These are phyloP conservation scores for Arabidopsis suecica DNA, from an alignment of 345 rosid genomes.

Conservation along the genomic window DNA sequence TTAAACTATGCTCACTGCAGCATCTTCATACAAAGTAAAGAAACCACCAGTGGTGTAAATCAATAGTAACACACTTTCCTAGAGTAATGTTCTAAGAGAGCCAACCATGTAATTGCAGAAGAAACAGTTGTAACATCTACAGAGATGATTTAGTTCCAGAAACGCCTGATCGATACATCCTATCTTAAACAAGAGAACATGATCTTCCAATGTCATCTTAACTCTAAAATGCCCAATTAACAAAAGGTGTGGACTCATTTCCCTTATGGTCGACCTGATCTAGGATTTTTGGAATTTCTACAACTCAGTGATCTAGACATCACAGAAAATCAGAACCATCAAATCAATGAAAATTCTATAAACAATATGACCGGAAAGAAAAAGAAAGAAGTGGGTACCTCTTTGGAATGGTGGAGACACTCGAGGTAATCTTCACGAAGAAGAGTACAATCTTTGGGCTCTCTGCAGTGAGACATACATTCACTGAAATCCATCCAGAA, in stretches of 20 bases:
- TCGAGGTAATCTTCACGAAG: slow-evolving; percentile 96
- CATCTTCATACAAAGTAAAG: slow-evolving; percentile 17
- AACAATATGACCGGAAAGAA: too few species aligned
- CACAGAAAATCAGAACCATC: too few species aligned
- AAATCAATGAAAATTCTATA: too few species aligned
- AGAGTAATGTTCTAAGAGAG: neutral
- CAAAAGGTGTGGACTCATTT: neutral
- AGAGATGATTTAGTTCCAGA: slow-evolving; percentile 1
- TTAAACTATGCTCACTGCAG: slow-evolving; percentile 8
- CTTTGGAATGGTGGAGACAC: slow-evolving; percentile 99
- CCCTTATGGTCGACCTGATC: too few species aligned
- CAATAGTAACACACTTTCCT: neutral
- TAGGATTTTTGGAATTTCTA: too few species aligned
- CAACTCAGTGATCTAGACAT: too few species aligned
- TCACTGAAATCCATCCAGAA: slow-evolving; percentile 77
- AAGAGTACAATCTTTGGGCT: slow-evolving; percentile 91
- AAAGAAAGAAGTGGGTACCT: slow-evolving; percentile 50
- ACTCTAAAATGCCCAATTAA: neutral
- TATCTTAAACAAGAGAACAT: too few species aligned
- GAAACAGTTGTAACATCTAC: neutral
- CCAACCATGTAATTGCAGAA: neutral
- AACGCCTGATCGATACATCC: neutral
- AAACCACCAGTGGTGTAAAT: neutral
- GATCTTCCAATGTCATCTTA: too few species aligned
- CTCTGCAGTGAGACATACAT: slow-evolving; percentile 91